Evolutionary conservation across 257 asterid genomes (phyloP).

Genomic region (Mitragyna speciosa): DNA sequence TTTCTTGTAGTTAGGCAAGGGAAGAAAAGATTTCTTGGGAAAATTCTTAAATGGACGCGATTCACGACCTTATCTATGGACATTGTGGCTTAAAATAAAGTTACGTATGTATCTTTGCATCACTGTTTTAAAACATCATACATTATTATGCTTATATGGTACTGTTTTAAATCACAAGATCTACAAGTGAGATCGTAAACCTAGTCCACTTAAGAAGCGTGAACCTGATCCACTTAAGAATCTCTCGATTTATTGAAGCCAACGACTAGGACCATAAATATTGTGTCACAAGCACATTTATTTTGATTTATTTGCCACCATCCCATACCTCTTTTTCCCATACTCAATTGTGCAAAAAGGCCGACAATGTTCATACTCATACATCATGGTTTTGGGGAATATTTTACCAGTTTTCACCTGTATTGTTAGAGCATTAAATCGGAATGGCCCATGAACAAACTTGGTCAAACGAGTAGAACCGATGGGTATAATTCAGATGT

Average conservation of each 20-base stretch:
- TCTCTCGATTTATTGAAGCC: no score
- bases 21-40: conserved; percentile 6
- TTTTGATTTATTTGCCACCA: not conserved
- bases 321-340: not conserved
- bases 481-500: no score
- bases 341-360: not conserved
- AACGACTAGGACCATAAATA: not conserved
- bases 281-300: not conserved
- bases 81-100: no score
- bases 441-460: not conserved
- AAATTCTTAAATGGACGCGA: no score
- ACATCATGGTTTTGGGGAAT: not conserved
- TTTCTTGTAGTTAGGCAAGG: not conserved
- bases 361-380: not conserved
- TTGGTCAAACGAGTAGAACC: not conserved
- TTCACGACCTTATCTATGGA: no score
- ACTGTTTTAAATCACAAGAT: no score
- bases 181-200: no score
- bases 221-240: no score
- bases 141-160: no score
- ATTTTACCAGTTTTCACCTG: not conserved
- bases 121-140: no score
- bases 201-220: no score
- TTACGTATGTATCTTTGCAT: no score
- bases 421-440: not conserved